Base-by-base conservation (phyloP, 441 rosid genomes). In the Sinapis alba region DNA sequence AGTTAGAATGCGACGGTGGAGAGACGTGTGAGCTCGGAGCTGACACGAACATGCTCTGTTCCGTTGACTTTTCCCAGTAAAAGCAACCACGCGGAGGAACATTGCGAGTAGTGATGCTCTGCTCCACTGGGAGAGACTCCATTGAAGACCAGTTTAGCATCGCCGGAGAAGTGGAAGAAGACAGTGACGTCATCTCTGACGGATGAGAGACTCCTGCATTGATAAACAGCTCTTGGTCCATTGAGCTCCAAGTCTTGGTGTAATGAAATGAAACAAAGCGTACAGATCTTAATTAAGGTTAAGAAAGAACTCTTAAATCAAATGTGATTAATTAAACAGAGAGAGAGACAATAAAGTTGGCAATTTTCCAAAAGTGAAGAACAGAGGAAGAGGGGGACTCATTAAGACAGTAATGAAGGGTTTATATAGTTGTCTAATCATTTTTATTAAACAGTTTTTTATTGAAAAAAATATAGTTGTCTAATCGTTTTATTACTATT, bases 221-320 rank as follows among this genome's bases (percentile, higher is more conserved):
- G 23, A 83, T 60, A 66, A 88, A 80, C 43, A 83, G 79, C 66
- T 88, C 87, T 65, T 89, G 83, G 62, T 91, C 94, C 98, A 93
- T 93, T 7, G 63, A 57, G 45, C 69, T 34, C 60, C 7, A 45
- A n/a, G 54, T 74, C 54, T 36, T 15, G 23, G 53, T 5, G 4
- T 0, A 36, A 38, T 1, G 20, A 7, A 15, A 28, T 8, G 5
- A 30, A 58, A 2, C 6, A 15, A 15, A 28, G n/a, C 4, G 7
- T 15, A 9, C 1, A 50, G 54, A 78, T 72, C 27, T 41, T 20
- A 28, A 28, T 54, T 53, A 13, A 13, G 12, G 20, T 65, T 50
- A 2, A 15, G 1, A 8, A 65, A 28, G 10, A 51, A 27, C 1
- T 65, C 1, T 1, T 10, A 20, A 9, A 27, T n/a, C 13, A 36